Base-by-base conservation (phyloP, 2,329 filamentous ascomycete genomes). In the Ophiostoma australiae region DNA sequence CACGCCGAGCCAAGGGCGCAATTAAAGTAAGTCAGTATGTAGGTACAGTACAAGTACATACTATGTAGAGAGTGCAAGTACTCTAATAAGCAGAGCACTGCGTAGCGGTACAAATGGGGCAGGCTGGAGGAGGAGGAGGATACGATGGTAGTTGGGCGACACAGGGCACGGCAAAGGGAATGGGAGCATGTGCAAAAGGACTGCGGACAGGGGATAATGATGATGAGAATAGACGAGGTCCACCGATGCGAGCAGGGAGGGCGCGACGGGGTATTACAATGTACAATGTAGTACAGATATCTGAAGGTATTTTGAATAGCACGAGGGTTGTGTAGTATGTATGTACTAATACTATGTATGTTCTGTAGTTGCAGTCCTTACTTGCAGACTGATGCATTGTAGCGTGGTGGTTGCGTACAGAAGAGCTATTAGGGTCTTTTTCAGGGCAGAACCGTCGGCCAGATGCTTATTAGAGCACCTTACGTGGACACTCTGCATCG, bases 1-100 rank as follows among this genome's bases (percentile, higher is more conserved):
- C 27, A 41, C n/a, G 23, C 61, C 61, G 61, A 65, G 61, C 31
- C 61, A 65, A 66, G 39, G 44, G 70, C 31, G 68, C 37, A 61
- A 69, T 71, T 55, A 67, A 58, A 58, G 44, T 27, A 27, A 13
- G 39, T 41, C 13, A 41, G 39, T 41, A 13, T 41, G 15, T 13
- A 41, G 15, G 39, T 41, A 11, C 37, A 55, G n/a, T 44, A 17
- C 41, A 44, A 27, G 52, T 23, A 27, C 13, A 20, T 48, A 48
- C 41, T 37, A 7, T 10, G 7, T 48, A 48, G 17, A 48, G 6
- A 20, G 44, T 11, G 10, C 39, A 41, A n/a, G n/a, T n/a, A n/a
- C n/a, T n/a, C n/a, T n/a, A n/a, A n/a, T n/a, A n/a, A 58, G 52
- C 8, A 58, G 20, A 27, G 17, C 3, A 27, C n/a, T 23, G 52